Conservation (phyloP, 2,329 filamentous ascomycete species). For the Epichloe sibirici region DNA sequence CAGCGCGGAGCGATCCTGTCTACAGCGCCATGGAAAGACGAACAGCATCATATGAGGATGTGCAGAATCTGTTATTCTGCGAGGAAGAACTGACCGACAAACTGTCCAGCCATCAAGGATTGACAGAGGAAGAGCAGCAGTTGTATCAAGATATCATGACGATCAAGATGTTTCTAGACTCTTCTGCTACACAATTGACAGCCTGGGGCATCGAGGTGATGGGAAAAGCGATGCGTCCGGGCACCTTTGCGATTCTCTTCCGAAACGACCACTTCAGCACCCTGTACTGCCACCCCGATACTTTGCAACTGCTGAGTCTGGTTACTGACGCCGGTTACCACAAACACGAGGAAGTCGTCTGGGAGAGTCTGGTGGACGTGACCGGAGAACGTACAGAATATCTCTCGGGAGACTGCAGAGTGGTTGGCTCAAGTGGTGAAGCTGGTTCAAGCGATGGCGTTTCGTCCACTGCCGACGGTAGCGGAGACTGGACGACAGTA, state of each 20-base stretch:
- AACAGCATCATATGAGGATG: slow-evolving; percentile 81
- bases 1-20: slow-evolving; percentile 51
- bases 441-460: slow-evolving; percentile 9
- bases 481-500: slow-evolving; percentile 44
- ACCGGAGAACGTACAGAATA: slow-evolving; percentile 74
- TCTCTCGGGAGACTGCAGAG: slow-evolving; percentile 79
- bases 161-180: slow-evolving; percentile 72
- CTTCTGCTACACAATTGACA: slow-evolving; percentile 79
- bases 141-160: slow-evolving; percentile 71
- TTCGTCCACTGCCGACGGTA: slow-evolving; percentile 10
- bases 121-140: slow-evolving; percentile 63
- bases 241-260: slow-evolving; percentile 81
- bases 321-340: slow-evolving; percentile 91
- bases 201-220: slow-evolving; percentile 68
- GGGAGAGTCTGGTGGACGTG: slow-evolving; percentile 86
- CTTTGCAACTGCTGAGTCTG: slow-evolving; percentile 62
- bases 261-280: slow-evolving; percentile 97
- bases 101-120: slow-evolving; percentile 36
- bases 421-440: slow-evolving; percentile 48
- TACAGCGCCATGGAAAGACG: slow-evolving; percentile 60
- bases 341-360: slow-evolving; percentile 80
- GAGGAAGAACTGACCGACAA: slow-evolving; percentile 84
- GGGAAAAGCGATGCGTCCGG: slow-evolving; percentile 55
- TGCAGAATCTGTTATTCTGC: slow-evolving; percentile 75
- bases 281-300: slow-evolving; percentile 75